Conservation (phyloP, 2,329 filamentous ascomycete genomes). For the Albifimbria verrucaria region DNA sequence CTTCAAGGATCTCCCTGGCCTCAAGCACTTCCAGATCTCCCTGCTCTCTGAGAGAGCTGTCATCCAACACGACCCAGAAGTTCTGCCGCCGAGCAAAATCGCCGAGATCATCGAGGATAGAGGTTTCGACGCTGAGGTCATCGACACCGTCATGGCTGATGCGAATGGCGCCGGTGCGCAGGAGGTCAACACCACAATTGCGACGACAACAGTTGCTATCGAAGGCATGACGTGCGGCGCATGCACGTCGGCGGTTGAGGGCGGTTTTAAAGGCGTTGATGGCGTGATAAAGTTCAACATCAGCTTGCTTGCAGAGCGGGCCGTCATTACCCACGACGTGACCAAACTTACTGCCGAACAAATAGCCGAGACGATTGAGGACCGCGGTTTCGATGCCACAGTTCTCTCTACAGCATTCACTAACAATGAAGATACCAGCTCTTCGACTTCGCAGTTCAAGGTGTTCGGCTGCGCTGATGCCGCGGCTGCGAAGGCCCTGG, state of each 20-base stretch:
- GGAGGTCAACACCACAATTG: slow-evolving; percentile 39
- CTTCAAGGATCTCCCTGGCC: slow-evolving; percentile 70
- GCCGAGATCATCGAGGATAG: slow-evolving; percentile 63
- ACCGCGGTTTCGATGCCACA: slow-evolving; percentile 82
- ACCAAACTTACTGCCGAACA: slow-evolving; percentile 66
- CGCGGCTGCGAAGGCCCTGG: slow-evolving; percentile 68
- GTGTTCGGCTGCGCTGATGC: slow-evolving; percentile 76
- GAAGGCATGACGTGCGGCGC: slow-evolving; percentile 98
- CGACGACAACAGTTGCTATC: slow-evolving; percentile 81
- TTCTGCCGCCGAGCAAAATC: slow-evolving; percentile 51
- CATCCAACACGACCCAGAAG: slow-evolving; percentile 68
- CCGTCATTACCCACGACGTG: slow-evolving; percentile 81
- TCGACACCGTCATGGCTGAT: slow-evolving; percentile 62
- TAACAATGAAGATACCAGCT: slow-evolving; percentile 48
- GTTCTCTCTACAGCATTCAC: slow-evolving; percentile 74
- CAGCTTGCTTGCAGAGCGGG: slow-evolving; percentile 87
- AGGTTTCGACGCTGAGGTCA: slow-evolving; percentile 75
- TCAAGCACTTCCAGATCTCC: slow-evolving; percentile 77
- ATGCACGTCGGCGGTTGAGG: slow-evolving; percentile 88
- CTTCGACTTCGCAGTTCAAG: slow-evolving; percentile 70
- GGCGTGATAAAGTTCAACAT: slow-evolving; percentile 91
- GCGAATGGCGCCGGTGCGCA: slow-evolving; percentile 15
- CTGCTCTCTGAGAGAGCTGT: slow-evolving; percentile 82
- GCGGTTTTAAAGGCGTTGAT: slow-evolving; percentile 71
- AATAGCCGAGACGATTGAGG: slow-evolving; percentile 81